Evolutionary conservation across 495 filamentous ascomycete genomes (phyloP), one percentile per base, ranked within the genome.

Genomic region (Penicillium daleae): DNA sequence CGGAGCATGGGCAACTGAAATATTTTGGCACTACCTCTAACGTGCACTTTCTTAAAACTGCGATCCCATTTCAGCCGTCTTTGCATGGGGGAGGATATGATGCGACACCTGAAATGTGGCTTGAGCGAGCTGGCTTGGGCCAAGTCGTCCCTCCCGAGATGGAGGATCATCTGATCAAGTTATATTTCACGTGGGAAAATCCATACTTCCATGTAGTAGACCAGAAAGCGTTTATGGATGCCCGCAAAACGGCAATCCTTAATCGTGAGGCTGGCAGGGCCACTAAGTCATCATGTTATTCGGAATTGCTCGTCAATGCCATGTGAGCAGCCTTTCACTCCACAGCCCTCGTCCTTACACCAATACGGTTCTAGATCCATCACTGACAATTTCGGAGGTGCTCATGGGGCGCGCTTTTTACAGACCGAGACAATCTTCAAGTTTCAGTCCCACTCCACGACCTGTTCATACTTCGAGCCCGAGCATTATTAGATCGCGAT

Each of bases 121-220:
- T 73, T 31, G 48, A 62, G 19, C 51, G 49, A 4, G 60, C 57
- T 46, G 63, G 67, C 5, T n/a, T 72, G 12, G 42, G 58, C 10
- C 49, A 55, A 24, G 19, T 46, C 5, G 37, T 68, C 19, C 52
- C 51, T 39, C 24, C 37, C 13, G 61, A 22, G 24, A 21, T 68
- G 27, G 64, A 72, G 40, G 35, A 63, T 3, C 72, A 73, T 55
- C 54, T 74, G 6, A 60, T 59, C 46, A 58, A 68, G 40, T 59
- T 74, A 7, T 74, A 69, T 33, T 73, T 74, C 56, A 40, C 59
- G 17, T 74, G 72, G 72, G 32, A 74, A 26, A 64, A 73, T 46
- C 66, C 72, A 7, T 57, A 57, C 42, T 59, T 73, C 21, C 61
- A 67, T 60, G 61, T 68, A 0, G 68, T 74, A 12, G 63, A 74